Base-by-base conservation (phyloP, 2,329 filamentous ascomycete species). In the Paecilomyces formosus region DNA sequence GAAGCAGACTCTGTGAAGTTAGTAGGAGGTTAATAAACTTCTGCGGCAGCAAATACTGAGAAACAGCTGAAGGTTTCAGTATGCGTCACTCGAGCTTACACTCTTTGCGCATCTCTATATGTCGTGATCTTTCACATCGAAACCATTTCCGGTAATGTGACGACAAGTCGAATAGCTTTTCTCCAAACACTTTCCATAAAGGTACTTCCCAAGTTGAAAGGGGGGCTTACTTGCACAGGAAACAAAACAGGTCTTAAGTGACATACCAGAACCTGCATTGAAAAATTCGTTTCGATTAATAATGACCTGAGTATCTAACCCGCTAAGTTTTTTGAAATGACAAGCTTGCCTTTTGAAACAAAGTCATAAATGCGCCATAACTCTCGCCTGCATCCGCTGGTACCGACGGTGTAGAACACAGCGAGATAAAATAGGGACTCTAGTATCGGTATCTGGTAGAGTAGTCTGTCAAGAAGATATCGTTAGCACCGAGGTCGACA, bases 361-460 rank as follows among this genome's bases (percentile, higher is more conserved):
- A 55, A 54, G 18, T 45, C 24, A 52, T 28, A 24, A 33, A 55
- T 33, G 21, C 53, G 53, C 53, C 53, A n/a, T 55, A 45, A 13
- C n/a, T 7, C 53, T 55, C 53, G 28, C 28, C 8, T 33, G 26
- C 54, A 39, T 49, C 24, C 33, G 9, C 35, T 15, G n/a, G 35
- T 35, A 24, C 13, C 2, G 13, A 21, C 7, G 35, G n/a, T 18
- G 18, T 2, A 12, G 39, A 26, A 53, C 24, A 52, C n/a, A 5
- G 50, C 1, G 9, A 7, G 18, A 18, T 45, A 18, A 18, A 45
- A 45, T 21, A 8, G 21, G 52, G 15, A 33, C 5, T 30, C 67
- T 62, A 89, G 70, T 89, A 89, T 59, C 86, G 78, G 68, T 88
- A 89, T 68, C 86, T 79, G 1, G 87, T 89, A 35, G 85, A 88